Percentiles rank a stretch among this genome's conserved stretches.
phyloP scores from a whole-genome alignment of 306 rosid species.

The Mimosa pudica region DNA sequence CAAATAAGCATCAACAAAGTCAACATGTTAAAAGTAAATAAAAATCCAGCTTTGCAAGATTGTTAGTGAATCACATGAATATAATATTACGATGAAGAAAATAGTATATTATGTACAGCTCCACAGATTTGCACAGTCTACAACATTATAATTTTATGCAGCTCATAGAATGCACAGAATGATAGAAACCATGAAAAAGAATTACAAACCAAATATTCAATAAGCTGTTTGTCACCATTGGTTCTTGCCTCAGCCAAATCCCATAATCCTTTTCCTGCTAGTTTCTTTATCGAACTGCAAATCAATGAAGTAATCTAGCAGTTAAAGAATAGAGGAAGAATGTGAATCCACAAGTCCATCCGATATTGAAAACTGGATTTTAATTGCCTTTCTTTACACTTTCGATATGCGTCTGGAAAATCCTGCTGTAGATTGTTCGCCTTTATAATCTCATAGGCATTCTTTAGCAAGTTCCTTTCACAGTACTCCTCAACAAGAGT shows the following conservation, averaged over 20 bases:
- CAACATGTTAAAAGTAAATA: constrained; percentile 15
- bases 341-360: constrained; percentile 23
- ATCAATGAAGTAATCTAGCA: constrained; percentile 29
- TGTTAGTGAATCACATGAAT: not conserved
- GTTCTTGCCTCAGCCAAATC: constrained; percentile 90
- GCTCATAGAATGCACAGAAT: constrained; percentile 20
- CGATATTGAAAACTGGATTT: constrained; percentile 18
- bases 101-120: constrained; percentile 12
- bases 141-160: not conserved
- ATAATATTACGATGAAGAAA: constrained; percentile 24
- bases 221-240: constrained; percentile 71
- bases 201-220: constrained; percentile 86
- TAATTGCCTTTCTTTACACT: constrained; percentile 79
- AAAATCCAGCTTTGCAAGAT: constrained; percentile 14
- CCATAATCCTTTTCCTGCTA: constrained; percentile 97
- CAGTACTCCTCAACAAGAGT: constrained; percentile 64
- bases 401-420: constrained; percentile 73
- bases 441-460: constrained; percentile 74
- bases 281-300: constrained; percentile 76
- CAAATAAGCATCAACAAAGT: not conserved
- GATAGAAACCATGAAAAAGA: constrained; percentile 26
- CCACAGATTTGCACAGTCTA: not conserved
- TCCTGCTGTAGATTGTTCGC: constrained; percentile 74
- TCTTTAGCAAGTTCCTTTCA: constrained; percentile 69
- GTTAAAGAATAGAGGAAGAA: constrained; percentile 29